Evolutionary conservation across 805 yeast genomes (phyloP).

Genomic region (Kuraishia floccosa): DNA sequence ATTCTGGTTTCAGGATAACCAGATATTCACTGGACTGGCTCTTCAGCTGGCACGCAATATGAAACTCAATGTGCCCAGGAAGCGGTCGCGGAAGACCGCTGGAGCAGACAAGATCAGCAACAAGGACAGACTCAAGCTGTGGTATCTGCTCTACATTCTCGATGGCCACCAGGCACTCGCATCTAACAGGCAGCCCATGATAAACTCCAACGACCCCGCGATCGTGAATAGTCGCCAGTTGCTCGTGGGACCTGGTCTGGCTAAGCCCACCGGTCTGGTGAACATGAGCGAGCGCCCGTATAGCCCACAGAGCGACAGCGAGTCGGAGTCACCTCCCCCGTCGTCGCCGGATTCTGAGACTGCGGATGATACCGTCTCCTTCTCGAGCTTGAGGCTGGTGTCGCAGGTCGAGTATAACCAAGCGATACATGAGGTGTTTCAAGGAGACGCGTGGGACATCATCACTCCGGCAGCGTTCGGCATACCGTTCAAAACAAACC

Average conservation of each 20-base stretch:
- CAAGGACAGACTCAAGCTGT: constrained; percentile 42
- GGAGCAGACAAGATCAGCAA: constrained; percentile 12
- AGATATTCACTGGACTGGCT: constrained; percentile 57
- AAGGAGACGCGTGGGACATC: constrained; percentile 49
- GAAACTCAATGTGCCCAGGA: constrained; percentile 23
- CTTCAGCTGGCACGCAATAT: constrained; percentile 51
- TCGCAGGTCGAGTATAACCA: constrained; percentile 61
- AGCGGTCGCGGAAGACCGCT: constrained; percentile 2
- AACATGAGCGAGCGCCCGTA: neutral
- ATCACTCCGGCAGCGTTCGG: constrained; percentile 53
- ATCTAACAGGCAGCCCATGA: constrained; percentile 43
- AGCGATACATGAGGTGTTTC: constrained; percentile 46
- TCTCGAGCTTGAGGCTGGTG: constrained; percentile 44
- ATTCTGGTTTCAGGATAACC: constrained; percentile 57
- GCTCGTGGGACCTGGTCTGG: constrained; percentile 10
- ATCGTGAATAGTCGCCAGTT: constrained; percentile 29
- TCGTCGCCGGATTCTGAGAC: neutral
- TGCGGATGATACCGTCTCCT: constrained; percentile 2
- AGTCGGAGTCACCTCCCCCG: neutral
- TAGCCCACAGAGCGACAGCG: neutral
- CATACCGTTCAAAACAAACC: constrained; percentile 53
- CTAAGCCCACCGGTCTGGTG: neutral
- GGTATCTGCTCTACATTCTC: constrained; percentile 55
- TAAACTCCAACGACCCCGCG: constrained; percentile 33
- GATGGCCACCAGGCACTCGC: constrained; percentile 64